Evolutionary conservation across 148 eudicot species (phyloP).

Genomic region (Cornus controversa): DNA sequence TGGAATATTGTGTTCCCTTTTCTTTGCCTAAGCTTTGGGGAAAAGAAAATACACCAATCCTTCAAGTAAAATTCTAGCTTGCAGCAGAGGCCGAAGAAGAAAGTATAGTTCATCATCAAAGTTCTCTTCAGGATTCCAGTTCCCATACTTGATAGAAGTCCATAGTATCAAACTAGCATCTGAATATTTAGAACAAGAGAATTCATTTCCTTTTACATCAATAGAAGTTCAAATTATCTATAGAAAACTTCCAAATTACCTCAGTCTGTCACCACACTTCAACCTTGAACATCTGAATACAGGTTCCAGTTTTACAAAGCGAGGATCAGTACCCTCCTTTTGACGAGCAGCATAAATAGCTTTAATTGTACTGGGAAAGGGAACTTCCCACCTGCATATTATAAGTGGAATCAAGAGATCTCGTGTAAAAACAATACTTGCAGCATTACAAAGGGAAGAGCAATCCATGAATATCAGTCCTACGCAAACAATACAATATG

Average conservation of each 20-base stretch:
- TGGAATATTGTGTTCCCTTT: not conserved
- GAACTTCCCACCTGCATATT: conserved; percentile 87
- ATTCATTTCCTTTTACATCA: not conserved
- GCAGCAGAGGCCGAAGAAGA: not conserved
- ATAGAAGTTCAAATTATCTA: not conserved
- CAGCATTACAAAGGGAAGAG: not conserved
- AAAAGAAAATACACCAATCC: not conserved
- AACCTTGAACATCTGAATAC: conserved; percentile 76
- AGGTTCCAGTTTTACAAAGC: conserved; percentile 74
- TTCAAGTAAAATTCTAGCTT: not conserved
- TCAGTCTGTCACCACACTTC: conserved; percentile 63
- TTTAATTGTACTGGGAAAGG: conserved; percentile 62
- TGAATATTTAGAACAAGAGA: not conserved
- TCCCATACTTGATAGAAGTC: not conserved
- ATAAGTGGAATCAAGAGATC: conserved; percentile 6
- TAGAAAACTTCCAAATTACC: conserved; percentile 38
- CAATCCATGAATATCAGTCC: not conserved
- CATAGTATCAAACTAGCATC: not conserved
- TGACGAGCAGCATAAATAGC: conserved; percentile 47
- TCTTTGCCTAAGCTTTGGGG: not conserved
- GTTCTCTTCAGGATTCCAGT: not conserved
- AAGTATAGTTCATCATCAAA: not conserved
- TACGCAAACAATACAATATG: not conserved
- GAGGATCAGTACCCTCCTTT: conserved; percentile 67
- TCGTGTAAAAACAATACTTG: not conserved